Base-by-base conservation (phyloP, 495 filamentous ascomycete genomes). In the Pyrenopolyporus hunteri region DNA sequence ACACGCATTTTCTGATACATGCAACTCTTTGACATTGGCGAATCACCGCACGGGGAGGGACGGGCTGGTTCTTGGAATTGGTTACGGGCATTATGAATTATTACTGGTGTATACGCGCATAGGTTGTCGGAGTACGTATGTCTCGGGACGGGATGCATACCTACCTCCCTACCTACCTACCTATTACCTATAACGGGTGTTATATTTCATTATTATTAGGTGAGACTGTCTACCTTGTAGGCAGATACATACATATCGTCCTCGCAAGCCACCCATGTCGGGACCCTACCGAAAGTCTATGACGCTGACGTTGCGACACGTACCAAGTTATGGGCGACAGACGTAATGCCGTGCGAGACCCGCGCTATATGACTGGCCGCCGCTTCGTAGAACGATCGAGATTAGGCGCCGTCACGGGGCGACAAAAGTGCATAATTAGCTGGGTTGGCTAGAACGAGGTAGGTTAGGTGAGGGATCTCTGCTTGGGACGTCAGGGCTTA, bases 301-400 rank as follows among this genome's bases (percentile, higher is more conserved):
- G 60, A 63, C 60, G 60, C 32, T 25, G 28, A 5, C 10, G 23
- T 28, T 22, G 7, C 19, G 33, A 47, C 25, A 26, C 20, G 19
- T 37, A 57, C 40, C 46, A 46, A 20, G 35, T 57, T 57, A 57
- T 53, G 42, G 48, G 39, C 20, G n/a, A 10, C 8, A 37, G 53
- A 63, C 60, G 60, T 63, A 63, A 63, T 63, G 47, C 60, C 60
- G 44, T 51, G 16, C 43, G 40, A 42, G 59, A 39, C 59, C n/a
- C 57, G 57, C 32, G 23, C 40, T 47, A 29, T 20, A 44, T 29
- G 35, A 45, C 33, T 57, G 25, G 35, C 33, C 22, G 36, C 35
- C n/a, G n/a, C n/a, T 9, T 50, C 43, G 31, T 28, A 29, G 8
- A 39, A 43, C 42, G 57, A 61, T 60, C 63, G 63, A 61, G 57